Percentiles rank a stretch among this genome's conserved stretches.
Conservation (phyloP, 306 rosid genomes). For the Elaeagnus macrophylla region DNA sequence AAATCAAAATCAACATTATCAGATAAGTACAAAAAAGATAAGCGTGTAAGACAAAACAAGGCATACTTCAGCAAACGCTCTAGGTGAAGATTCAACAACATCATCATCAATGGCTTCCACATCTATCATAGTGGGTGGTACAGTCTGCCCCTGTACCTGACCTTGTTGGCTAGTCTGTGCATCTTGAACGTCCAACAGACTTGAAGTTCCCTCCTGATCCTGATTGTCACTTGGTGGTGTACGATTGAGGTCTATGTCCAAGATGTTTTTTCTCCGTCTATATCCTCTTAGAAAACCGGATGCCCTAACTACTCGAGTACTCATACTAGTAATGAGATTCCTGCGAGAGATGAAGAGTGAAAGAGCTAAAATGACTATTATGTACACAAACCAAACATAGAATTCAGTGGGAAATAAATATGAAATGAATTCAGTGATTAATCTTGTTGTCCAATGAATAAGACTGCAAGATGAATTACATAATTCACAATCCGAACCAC, state of each 20-base stretch:
- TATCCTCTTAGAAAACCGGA: slow-evolving; percentile 19
- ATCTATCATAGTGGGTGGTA: slow-evolving; percentile 45
- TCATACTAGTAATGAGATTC: slow-evolving; percentile 20
- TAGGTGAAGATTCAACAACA: slow-evolving; percentile 60
- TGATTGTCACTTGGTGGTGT: slow-evolving; percentile 36
- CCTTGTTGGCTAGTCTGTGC: too few relatives aligned
- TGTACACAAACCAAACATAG: too few relatives aligned
- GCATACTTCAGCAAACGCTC: slow-evolving; percentile 77
- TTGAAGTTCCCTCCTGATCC: slow-evolving; percentile 35
- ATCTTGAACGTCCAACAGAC: slow-evolving; percentile 19
- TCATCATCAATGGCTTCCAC: slow-evolving; percentile 90
- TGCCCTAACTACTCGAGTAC: slow-evolving; percentile 25
- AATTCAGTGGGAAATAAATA: too few relatives aligned
- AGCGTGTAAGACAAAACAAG: not conserved
- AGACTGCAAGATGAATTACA: too few relatives aligned
- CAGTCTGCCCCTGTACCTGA: slow-evolving; percentile 8
- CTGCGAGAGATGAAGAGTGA: too few relatives aligned
- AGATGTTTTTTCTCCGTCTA: slow-evolving; percentile 28
- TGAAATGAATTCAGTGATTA: too few relatives aligned
- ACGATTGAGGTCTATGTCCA: slow-evolving; percentile 40
- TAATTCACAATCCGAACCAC: too few relatives aligned
- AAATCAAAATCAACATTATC: too few relatives aligned
- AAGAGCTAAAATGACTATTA: too few relatives aligned
- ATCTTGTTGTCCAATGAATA: too few relatives aligned
- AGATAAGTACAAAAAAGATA: not conserved